These are phyloP conservation scores for Tuber brumale DNA, from an alignment of 495 filamentous ascomycete genomes.

Conservation along the genomic window DNA sequence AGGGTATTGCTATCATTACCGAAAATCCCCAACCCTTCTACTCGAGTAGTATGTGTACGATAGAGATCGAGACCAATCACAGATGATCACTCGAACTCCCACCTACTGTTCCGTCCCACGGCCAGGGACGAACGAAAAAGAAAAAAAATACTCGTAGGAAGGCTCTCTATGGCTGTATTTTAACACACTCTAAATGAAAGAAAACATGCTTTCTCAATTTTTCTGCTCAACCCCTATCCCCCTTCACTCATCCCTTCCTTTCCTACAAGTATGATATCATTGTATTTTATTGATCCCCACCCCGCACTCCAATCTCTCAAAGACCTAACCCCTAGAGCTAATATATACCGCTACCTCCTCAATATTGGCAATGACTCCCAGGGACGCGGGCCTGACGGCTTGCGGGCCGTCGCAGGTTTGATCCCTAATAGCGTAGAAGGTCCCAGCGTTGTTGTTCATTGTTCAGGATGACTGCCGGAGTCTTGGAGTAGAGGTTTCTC, in stretches of 20 bases:
- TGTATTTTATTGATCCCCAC: too few species aligned
- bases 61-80: background rate
- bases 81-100: background rate
- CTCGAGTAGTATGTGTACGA: background rate
- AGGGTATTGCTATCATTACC: background rate
- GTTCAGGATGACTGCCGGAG: background rate
- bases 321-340: background rate
- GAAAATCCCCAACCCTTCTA: background rate
- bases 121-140: too few species aligned
- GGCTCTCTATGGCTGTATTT: background rate
- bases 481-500: background rate
- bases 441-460: constrained; percentile 3
- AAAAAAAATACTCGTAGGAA: background rate
- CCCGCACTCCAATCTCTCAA: background rate
- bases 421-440: background rate
- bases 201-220: background rate
- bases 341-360: background rate
- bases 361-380: background rate
- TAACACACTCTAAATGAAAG: background rate
- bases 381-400: background rate
- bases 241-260: background rate
- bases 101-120: background rate
- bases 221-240: too few species aligned
- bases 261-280: too few species aligned
- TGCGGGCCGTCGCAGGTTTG: background rate